Evolutionary conservation across 2,329 filamentous ascomycete genomes (phyloP), one percentile per base, ranked within the genome.

Genomic region (Talaromyces sp.): DNA sequence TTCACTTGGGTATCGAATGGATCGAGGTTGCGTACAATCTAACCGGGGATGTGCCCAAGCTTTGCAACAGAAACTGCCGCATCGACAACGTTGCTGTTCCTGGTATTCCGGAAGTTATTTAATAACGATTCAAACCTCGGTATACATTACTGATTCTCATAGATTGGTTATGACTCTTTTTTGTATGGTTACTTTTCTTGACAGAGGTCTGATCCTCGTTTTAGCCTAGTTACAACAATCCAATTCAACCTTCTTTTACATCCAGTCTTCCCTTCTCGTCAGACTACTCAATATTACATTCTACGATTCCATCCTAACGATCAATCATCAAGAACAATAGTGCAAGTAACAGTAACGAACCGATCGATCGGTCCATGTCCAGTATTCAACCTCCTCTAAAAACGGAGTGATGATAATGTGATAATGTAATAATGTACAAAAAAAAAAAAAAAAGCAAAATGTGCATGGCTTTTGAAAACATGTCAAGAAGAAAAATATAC

Each of bases 11-110:
- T 0, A 72, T 79, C 16, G 75, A 79, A 59, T 79, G 75, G 70
- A 75, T 79, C 52, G 75, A 79, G 61, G 60, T 78, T 52, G 71
- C 70, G 5, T 79, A 75, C 63, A 79, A 79, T 57, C 60, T 68
- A 9, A 73, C 73, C 0, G 65, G 65, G 6, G 62, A 60, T 27
- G 57, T 57, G 23, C 54, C 61, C 3, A 42, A n/a, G 10, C 57
- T 54, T 14, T 63, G 58, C 59, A 58, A 61, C 23, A 28, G 14
- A 18, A 47, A 58, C n/a, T 63, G 69, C 70, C 60, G 66, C 71
- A 47, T 63, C 42, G 64, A 65, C 18, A 65, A 65, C 28, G 68
- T 72, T 30, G 50, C 64, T 6, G 30, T 18, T 33, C 59, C 59
- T n/a, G 62, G 62, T 27, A 42, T 59, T 0, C 62, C 62, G 14